These are phyloP conservation scores for Kwoniella sp. DNA, from an alignment of 768 basidiomycete genomes.

Conservation along the genomic window DNA sequence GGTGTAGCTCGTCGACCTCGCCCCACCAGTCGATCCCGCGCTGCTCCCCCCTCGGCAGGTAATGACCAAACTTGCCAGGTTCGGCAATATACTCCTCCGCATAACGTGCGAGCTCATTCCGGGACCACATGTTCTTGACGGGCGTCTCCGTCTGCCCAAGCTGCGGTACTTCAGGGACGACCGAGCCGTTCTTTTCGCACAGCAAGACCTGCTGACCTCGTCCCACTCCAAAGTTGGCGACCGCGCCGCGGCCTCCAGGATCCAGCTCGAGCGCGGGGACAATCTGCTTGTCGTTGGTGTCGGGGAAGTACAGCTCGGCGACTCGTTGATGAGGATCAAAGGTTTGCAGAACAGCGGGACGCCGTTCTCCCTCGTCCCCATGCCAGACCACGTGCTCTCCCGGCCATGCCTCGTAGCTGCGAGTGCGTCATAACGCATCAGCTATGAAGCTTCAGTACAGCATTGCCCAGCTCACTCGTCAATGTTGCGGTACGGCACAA, in stretches of 20 bases:
- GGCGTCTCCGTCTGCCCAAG: constrained; percentile 68
- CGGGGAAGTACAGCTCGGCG: constrained; percentile 38
- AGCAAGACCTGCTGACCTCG: constrained; percentile 82
- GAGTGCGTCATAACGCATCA: constrained; percentile 56
- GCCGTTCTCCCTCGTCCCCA: constrained; percentile 60
- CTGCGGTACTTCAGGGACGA: constrained; percentile 66
- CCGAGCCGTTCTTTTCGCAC: constrained; percentile 64
- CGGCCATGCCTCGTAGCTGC: constrained; percentile 55
- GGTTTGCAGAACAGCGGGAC: constrained; percentile 67
- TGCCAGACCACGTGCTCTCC: constrained; percentile 86
- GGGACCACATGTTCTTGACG: constrained; percentile 58
- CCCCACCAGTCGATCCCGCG: constrained; percentile 70
- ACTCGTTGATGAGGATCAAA: constrained; percentile 34
- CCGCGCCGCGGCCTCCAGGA: constrained; percentile 66
- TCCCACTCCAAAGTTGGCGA: constrained; percentile 60
- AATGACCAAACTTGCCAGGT: neutral
- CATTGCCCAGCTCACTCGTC: constrained; percentile 65
- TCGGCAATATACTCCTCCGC: constrained; percentile 13
- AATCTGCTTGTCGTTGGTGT: constrained; percentile 59
- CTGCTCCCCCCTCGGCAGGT: constrained; percentile 43
- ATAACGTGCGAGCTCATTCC: constrained; percentile 12
- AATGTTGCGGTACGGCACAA: constrained; percentile 78
- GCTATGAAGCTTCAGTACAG: constrained; percentile 54
- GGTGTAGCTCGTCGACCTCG: constrained; percentile 60
- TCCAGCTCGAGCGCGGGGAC: constrained; percentile 85